Evolutionary conservation across 2,329 filamentous ascomycete species (phyloP).

Genomic region (Alternaria novae-zelandiae): DNA sequence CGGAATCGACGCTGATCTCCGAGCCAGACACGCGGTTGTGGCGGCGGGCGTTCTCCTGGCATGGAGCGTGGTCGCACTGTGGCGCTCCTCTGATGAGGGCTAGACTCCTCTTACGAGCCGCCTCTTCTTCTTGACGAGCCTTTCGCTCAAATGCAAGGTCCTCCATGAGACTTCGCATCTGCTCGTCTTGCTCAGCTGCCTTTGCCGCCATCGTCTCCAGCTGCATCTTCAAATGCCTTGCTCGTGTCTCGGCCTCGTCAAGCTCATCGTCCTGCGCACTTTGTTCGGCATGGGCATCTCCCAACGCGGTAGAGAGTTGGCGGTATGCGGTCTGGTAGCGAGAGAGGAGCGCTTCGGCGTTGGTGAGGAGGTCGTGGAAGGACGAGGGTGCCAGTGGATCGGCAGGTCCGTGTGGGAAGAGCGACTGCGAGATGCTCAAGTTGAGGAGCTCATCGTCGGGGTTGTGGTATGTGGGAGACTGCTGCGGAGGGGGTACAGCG

Average conservation of each 20-base stretch:
- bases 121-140: constrained; percentile 44
- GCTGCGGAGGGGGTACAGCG: constrained; percentile 27
- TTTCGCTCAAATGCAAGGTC: constrained; percentile 45
- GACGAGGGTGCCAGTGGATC: constrained; percentile 60
- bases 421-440: constrained; percentile 60
- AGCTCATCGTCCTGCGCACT: constrained; percentile 66
- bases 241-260: constrained; percentile 64
- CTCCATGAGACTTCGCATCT: constrained; percentile 52
- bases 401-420: constrained; percentile 60
- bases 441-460: constrained; percentile 58
- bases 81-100: constrained; percentile 34
- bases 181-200: constrained; percentile 62
- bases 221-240: constrained; percentile 65
- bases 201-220: constrained; percentile 65
- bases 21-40: constrained; percentile 46
- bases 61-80: constrained; percentile 23
- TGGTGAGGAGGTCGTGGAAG: constrained; percentile 63
- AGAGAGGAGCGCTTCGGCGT: constrained; percentile 62
- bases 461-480: constrained; percentile 45
- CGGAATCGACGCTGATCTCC: constrained; percentile 58
- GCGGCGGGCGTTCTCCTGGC: constrained; percentile 26
- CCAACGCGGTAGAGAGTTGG: constrained; percentile 49
- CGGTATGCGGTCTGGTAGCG: constrained; percentile 65
- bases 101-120: constrained; percentile 40
- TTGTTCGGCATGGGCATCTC: constrained; percentile 61